Percentiles rank a stretch among this genome's conserved stretches.
Conservation (phyloP, 805 yeast species). For the Hanseniaspora singularis region DNA sequence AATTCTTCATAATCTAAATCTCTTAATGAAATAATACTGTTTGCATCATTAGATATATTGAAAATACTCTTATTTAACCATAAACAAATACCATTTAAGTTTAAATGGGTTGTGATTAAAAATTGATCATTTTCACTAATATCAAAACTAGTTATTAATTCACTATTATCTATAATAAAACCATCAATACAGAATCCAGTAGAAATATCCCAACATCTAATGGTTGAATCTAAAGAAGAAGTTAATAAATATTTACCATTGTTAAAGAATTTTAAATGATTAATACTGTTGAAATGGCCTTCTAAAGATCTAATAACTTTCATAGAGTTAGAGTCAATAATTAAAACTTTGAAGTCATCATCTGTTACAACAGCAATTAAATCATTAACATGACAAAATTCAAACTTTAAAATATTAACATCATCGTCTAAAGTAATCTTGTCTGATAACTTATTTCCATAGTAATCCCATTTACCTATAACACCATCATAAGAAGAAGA, state of each 20-base stretch:
- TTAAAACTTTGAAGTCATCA: conserved; percentile 61
- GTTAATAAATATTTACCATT: conserved; percentile 93
- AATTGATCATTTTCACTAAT: conserved; percentile 82
- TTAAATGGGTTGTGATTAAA: conserved; percentile 84
- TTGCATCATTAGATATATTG: conserved; percentile 31
- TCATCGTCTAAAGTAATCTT: conserved; percentile 63
- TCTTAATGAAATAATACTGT: conserved; percentile 46
- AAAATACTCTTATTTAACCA: conserved; percentile 92
- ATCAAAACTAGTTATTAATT: conserved; percentile 47
- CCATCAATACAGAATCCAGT: conserved; percentile 96
- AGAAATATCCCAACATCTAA: conserved; percentile 95
- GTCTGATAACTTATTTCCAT: conserved; percentile 54
- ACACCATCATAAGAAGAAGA: conserved; percentile 81
- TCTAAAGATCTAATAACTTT: conserved; percentile 72
- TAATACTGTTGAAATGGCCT: conserved; percentile 84
- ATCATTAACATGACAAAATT: conserved; percentile 49
- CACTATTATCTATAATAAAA: conserved; percentile 62
- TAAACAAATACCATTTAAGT: conserved; percentile 75
- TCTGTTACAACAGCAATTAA: conserved; percentile 76
- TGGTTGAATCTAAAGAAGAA: conserved; percentile 69
- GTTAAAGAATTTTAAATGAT: conserved; percentile 80
- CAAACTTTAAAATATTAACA: conserved; percentile 63
- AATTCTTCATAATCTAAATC: conserved; percentile 69
- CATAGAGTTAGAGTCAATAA: conserved; percentile 71
- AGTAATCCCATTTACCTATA: conserved; percentile 77